phyloP scores from a whole-genome alignment of 129 eudicot genomes.

The carrot (Daucus carota) region DH1_v3.0 NC_030382.2:43633001-43633500 shows the following conservation, averaged over 20 bases:
- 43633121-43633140: neutral
- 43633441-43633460: slow-evolving; percentile 98
- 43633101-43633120: neutral
- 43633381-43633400: slow-evolving; percentile 99
- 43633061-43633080: neutral
- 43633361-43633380: slow-evolving; percentile 93
- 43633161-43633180: neutral
- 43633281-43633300: neutral
- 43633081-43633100: neutral
- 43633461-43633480: slow-evolving; percentile 54
- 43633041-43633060: neutral
- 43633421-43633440: slow-evolving; percentile 94
- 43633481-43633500: slow-evolving; percentile 89
- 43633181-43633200: neutral
- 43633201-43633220: neutral
- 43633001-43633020: slow-evolving; percentile 96
- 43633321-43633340: neutral
- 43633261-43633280: too few species aligned
- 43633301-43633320: neutral
- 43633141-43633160: neutral
- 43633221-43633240: neutral
- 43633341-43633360: slow-evolving; percentile 26
- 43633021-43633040: slow-evolving; percentile 66
- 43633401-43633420: slow-evolving; percentile 99
- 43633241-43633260: neutral